Percentiles rank a stretch among this genome's conserved stretches.
Evolutionary conservation across 2,329 filamentous ascomycete genomes (phyloP).

Genomic region (Rosellinia necatrix): DNA sequence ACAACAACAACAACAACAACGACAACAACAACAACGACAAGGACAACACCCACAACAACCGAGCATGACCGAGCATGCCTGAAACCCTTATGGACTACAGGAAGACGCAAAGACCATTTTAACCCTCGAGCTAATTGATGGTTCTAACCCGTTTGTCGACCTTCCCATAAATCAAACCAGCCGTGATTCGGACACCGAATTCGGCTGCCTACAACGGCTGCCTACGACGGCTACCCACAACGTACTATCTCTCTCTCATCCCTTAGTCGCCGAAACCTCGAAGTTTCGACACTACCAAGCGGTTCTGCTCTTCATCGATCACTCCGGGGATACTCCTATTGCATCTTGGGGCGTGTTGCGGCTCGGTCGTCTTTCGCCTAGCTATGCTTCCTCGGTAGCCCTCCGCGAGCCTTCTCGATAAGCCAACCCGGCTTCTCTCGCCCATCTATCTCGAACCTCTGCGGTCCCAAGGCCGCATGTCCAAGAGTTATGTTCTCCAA

Average conservation of each 20-base stretch:
- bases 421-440: slow-evolving; percentile 44
- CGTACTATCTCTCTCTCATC: no score
- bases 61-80: not conserved
- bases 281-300: no score
- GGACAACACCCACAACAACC: no score
- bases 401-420: slow-evolving; percentile 42
- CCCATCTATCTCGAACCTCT: slow-evolving; percentile 26
- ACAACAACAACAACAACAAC: no score
- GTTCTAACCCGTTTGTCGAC: no score
- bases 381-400: slow-evolving; percentile 58
- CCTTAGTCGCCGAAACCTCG: no score
- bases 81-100: not conserved
- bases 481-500: slow-evolving; percentile 62
- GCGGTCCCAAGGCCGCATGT: slow-evolving; percentile 4
- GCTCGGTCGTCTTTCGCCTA: slow-evolving; percentile 28
- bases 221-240: no score
- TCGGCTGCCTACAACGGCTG: not conserved
- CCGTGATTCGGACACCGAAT: not conserved
- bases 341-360: slow-evolving; percentile 5
- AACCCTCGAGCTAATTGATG: not conserved
- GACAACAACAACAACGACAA: no score
- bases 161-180: not conserved
- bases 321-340: not conserved
- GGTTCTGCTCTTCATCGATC: not conserved
- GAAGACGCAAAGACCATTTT: not conserved